Base-by-base conservation (phyloP, 2,329 filamentous ascomycete species). In the Paramyrothecium roridum region DNA sequence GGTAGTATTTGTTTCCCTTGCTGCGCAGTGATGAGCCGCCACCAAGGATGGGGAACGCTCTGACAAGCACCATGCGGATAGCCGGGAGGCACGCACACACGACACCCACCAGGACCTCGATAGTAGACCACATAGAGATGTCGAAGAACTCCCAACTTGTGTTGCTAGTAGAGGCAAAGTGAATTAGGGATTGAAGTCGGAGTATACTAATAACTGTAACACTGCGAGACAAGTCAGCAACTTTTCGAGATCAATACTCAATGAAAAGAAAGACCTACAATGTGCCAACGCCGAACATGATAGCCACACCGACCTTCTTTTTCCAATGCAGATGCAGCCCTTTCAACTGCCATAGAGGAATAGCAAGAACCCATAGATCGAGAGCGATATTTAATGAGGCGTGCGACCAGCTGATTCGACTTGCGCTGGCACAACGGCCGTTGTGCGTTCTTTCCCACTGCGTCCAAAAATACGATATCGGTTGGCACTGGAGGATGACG, bases 211-310 rank as follows among this genome's bases (percentile, higher is more conserved):
- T 46, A 21, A 66, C 52, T 12, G 64, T 66, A 21, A 64, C 61
- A 43, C 63, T 65, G 34, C 11, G 12, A 50, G 11, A n/a, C n/a
- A 19, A 21, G 49, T 51, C 8, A 51, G 49, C 30, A n/a, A 20
- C 33, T 23, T 20, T 6, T 20, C 19, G 34, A 17, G 17, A n/a
- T n/a, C 12, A 6, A 3, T 11, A 47, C 13, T 20, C 13, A n/a
- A 11, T 17, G n/a, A 4, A 12, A 17, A 30, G 30, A 3, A 13
- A 26, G 16, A 59, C 67, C 59, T 56, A 69, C 66, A 71, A 70
- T 6, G 67, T 63, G n/a, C 76, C 75, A 13, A 76, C 65, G 13
- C 65, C 66, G 54, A 78, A 76, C 70, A 77, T 76, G 33, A 72
- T 55, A 8, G 64, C 59, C 6, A 77, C 67, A 8, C 69, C 68